phyloP scores from a whole-genome alignment of 2,329 filamentous ascomycete species.

The Metarhizium album region DNA sequence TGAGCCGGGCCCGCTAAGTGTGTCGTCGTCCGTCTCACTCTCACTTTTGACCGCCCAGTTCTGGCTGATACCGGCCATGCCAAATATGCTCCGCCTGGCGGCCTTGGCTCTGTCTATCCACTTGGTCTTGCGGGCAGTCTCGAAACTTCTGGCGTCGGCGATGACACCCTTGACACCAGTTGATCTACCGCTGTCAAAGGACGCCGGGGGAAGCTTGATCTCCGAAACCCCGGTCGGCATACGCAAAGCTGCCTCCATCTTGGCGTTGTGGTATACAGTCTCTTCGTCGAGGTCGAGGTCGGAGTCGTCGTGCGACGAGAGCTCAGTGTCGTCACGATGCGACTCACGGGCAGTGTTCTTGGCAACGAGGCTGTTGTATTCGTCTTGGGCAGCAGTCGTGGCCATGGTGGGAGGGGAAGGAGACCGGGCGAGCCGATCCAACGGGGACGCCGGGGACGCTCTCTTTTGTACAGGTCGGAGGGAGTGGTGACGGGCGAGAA shows the following conservation, averaged over 20 bases:
- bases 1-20: slow-evolving; percentile 35
- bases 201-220: slow-evolving; percentile 50
- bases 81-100: slow-evolving; percentile 45
- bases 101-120: slow-evolving; percentile 42
- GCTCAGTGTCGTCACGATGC: slow-evolving; percentile 39
- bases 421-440: neutral
- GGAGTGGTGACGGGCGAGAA: neutral
- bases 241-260: slow-evolving; percentile 55
- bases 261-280: slow-evolving; percentile 38
- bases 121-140: slow-evolving; percentile 50
- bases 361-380: slow-evolving; percentile 52
- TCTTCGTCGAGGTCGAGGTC: slow-evolving; percentile 36
- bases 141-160: slow-evolving; percentile 69
- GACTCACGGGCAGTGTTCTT: slow-evolving; percentile 38
- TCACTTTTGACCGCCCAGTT: slow-evolving; percentile 22
- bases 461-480: slow-evolving; percentile 3
- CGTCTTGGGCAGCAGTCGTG: slow-evolving; percentile 53
- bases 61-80: slow-evolving; percentile 24
- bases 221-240: slow-evolving; percentile 43
- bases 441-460: neutral
- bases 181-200: slow-evolving; percentile 57
- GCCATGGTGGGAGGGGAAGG: slow-evolving; percentile 33
- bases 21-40: slow-evolving; percentile 37
- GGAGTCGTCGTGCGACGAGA: slow-evolving; percentile 42
- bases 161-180: slow-evolving; percentile 84